Evolutionary conservation across 1,139 yeast species (phyloP).

Genomic region (Pichia sp.): DNA sequence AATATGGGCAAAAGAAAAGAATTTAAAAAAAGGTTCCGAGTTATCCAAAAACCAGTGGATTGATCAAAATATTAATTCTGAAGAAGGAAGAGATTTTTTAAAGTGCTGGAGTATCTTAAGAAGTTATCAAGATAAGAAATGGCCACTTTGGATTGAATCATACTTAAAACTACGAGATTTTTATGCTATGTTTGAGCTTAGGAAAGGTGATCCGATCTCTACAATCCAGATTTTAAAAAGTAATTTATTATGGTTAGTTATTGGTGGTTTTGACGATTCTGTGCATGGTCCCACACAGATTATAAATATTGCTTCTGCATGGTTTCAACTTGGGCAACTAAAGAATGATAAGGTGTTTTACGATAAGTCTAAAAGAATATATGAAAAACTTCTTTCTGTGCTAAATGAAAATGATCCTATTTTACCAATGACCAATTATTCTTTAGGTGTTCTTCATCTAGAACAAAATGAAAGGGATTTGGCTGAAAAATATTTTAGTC

Average conservation of each 20-base stretch:
- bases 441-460: constrained; percentile 71
- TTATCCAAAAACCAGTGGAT: constrained; percentile 11
- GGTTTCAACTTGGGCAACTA: constrained; percentile 19
- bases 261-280: constrained; percentile 14
- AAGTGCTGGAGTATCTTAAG: constrained; percentile 21
- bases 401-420: constrained; percentile 37
- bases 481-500: constrained; percentile 60
- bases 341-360: constrained; percentile 12
- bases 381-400: constrained; percentile 15
- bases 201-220: constrained; percentile 13
- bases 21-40: background rate
- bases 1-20: constrained; percentile 11
- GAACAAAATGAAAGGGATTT: constrained; percentile 48
- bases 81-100: constrained; percentile 18
- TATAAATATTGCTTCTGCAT: constrained; percentile 25
- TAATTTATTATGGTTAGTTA: constrained; percentile 14
- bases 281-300: constrained; percentile 21
- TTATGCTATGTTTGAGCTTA: constrained; percentile 25
- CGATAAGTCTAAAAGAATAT: constrained; percentile 18
- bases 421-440: constrained; percentile 75
- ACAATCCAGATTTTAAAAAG: constrained; percentile 14
- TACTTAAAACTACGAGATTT: constrained; percentile 24
- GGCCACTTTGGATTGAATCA: constrained; percentile 26
- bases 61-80: constrained; percentile 12
- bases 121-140: constrained; percentile 11